Evolutionary conservation across 2,329 filamentous ascomycete species (phyloP), one percentile per base, ranked within the genome.

Genomic region (Paraphoma sp.): DNA sequence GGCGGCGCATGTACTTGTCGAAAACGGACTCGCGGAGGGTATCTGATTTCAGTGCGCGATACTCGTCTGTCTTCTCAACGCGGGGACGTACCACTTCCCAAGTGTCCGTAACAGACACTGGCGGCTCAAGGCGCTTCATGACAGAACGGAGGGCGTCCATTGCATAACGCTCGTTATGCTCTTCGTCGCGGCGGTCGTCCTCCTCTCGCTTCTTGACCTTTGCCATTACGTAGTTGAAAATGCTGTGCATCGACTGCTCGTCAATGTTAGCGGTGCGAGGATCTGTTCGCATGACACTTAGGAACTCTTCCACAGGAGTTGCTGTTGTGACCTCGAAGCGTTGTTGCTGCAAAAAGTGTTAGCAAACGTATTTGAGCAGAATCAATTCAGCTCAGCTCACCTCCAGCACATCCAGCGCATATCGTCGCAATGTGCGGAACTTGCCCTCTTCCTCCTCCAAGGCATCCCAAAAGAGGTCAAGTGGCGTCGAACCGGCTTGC

Each of bases 401-500:
- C 83, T 96, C 91, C 66, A 97, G 84, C 65, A 95, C 92, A 78
- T 97, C 93, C 63, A 95, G 81, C 40, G 96, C 90, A 71, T 93
- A 88, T 72, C 95, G 96, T 59, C 92, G 85, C 47, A 89, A 89
- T 48, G 87, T 88, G 59, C 93, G 89, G 46, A 97, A 82, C n/a
- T 89, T 88, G 55, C 91, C 87, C 72, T 99, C 94, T 76, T 98
- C 93, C 75, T 97, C 93, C 75, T 98, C 95, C 28, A 98, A 84
- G 46, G 93, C 82, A 74, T 99, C 95, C 92, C 94, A 97, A 80
- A 99, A 98, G 6, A 99, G 82, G 70, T 98, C 93, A 63, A 97
- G 84, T 12, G 95, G 92, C 4, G 87, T 90, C 4, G 93, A 97
- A 53, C 94, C 93, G 56, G 86, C 79, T 72, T 96, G 92, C 49